phyloP scores from a whole-genome alignment of 306 rosid species.

The Oemleria cerasiformis region DNA sequence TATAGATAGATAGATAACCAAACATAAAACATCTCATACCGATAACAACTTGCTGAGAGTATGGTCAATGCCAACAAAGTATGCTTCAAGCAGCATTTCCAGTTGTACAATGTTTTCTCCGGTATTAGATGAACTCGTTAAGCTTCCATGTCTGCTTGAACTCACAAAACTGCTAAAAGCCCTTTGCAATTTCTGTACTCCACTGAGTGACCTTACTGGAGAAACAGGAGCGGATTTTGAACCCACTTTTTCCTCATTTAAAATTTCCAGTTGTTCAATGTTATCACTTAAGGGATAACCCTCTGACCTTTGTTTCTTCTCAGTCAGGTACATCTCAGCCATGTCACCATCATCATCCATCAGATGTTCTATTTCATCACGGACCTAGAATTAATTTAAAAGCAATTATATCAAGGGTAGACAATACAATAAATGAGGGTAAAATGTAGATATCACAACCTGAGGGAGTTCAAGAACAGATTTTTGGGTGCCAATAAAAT shows the following conservation, averaged over 20 bases:
- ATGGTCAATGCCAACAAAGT: constrained; percentile 44
- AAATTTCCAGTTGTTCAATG: constrained; percentile 32
- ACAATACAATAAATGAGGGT: neutral
- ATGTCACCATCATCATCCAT: constrained; percentile 54
- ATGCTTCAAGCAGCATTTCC: constrained; percentile 57
- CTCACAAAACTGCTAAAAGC: constrained; percentile 60
- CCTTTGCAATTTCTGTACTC: constrained; percentile 61
- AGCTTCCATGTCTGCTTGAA: constrained; percentile 71
- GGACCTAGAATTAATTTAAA: constrained; percentile 42
- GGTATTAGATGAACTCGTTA: constrained; percentile 45
- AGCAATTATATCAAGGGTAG: constrained; percentile 20
- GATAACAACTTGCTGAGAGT: constrained; percentile 43
- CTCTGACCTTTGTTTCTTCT: constrained; percentile 43
- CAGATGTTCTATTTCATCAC: constrained; percentile 48
- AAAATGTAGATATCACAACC: neutral
- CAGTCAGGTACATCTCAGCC: constrained; percentile 55
- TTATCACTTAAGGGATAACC: constrained; percentile 44
- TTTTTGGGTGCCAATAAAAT: neutral
- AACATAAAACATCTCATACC: constrained; percentile 38
- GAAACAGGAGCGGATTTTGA: constrained; percentile 82
- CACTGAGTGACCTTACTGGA: constrained; percentile 53
- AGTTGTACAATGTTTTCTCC: constrained; percentile 66
- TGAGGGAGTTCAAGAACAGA: neutral
- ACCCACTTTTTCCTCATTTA: constrained; percentile 27
- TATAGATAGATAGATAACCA: neutral